Base-by-base conservation (phyloP, 2,329 filamentous ascomycete genomes). In the Endoconidiophora polonica region DNA sequence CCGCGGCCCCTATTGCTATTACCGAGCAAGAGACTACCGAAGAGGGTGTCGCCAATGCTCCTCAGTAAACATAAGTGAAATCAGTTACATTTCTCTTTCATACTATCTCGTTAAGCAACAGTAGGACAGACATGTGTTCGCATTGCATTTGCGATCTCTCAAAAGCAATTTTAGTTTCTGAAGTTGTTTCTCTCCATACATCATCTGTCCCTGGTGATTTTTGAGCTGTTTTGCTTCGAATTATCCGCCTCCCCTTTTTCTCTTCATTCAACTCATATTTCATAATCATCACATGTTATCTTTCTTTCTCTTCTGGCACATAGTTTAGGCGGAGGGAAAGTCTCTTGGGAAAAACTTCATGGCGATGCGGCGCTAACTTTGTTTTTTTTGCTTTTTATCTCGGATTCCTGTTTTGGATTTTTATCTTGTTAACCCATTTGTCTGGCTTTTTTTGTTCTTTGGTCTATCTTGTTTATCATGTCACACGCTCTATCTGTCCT, bases 281-380 rank as follows among this genome's bases (percentile, higher is more conserved):
- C 41, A 43, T 43, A 23, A 43, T 20, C 20, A 43, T 14, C 41
- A 12, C 41, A 43, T 24, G 20, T 47, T 47, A 29, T 41, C 33
- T 22, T 36, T 42, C 41, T 48, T 56, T 49, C 49, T 46, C 44
- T 52, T 55, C 52, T 49, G 50, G 53, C 55, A 55, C 49, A 55
- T 56, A 52, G 45, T 56, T 50, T 54, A 40, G 44, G 45, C 39
- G 20, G 22, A 49, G 24, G 20, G 24, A 47, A 33, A 33, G 29
- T 33, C 29, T 33, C 29, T 33, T 33, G 29, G 29, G 29, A 33
- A 33, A 18, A 33, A 33, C 29, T 33, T 33, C 29, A 33, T 33
- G 29, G 29, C 29, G 29, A 33, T 33, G 29, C 29, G 29, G 29
- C 29, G 29, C 29, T 33, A 33, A 33, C 40, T 43, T 29, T 33